Percentiles rank a stretch among this genome's conserved stretches.
Conservation (phyloP, 2,329 filamentous ascomycete species). For the Basipetospora chlamydospora region DNA sequence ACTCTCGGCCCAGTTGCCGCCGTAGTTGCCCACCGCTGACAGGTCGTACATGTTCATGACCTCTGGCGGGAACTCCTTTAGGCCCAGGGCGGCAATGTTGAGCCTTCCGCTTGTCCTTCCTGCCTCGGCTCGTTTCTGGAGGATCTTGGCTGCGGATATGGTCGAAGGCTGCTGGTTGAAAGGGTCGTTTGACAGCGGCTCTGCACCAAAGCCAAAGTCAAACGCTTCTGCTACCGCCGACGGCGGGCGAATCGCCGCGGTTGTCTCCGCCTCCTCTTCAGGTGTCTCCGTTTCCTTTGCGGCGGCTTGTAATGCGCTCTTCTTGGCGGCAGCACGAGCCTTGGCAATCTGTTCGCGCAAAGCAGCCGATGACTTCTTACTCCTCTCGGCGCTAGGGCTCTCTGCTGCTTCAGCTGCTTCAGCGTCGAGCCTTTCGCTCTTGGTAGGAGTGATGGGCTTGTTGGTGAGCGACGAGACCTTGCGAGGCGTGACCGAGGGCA, state of each 20-base stretch:
- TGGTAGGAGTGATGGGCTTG: slow-evolving; percentile 6
- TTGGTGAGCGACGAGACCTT: slow-evolving; percentile 7
- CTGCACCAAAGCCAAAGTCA: slow-evolving; percentile 20
- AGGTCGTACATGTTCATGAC: slow-evolving; percentile 85
- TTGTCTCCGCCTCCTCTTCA: neutral
- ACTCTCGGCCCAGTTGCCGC: slow-evolving; percentile 74
- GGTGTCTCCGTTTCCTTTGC: slow-evolving; percentile 6
- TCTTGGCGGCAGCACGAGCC: slow-evolving; percentile 68
- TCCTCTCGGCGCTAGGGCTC: slow-evolving; percentile 7
- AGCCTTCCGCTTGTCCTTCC: slow-evolving; percentile 68
- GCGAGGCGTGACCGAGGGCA: slow-evolving; percentile 10
- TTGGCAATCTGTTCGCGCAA: slow-evolving; percentile 85
- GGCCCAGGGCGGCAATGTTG: slow-evolving; percentile 73
- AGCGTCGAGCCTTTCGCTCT: too few species aligned
- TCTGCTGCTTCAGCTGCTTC: slow-evolving; percentile 2
- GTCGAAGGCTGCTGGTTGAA: slow-evolving; percentile 53
- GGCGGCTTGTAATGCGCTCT: slow-evolving; percentile 24
- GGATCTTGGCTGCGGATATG: slow-evolving; percentile 46
- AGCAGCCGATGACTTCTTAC: slow-evolving; percentile 58
- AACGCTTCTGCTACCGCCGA: slow-evolving; percentile 17
- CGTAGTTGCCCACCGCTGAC: slow-evolving; percentile 46
- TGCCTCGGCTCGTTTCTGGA: slow-evolving; percentile 56
- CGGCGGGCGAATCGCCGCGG: neutral
- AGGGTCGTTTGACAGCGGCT: slow-evolving; percentile 32
- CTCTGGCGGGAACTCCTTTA: slow-evolving; percentile 67